phyloP scores from a whole-genome alignment of 345 rosid genomes.

The Ceriops tagal region DNA sequence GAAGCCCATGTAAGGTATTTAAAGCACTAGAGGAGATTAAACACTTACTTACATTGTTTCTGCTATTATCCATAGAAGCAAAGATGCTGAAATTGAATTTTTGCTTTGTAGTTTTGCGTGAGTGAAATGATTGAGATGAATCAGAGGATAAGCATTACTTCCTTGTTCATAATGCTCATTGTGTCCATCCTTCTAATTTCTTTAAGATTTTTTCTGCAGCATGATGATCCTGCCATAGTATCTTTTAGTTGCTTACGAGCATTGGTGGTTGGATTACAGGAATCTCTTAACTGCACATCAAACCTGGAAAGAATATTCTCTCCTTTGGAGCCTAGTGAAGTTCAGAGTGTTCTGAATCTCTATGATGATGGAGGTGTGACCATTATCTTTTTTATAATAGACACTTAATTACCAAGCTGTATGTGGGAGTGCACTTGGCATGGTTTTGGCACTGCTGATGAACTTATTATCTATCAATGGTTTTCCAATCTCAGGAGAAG shows the following conservation, averaged over 20 bases:
- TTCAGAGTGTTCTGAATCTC: conserved; percentile 36
- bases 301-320: conserved; percentile 77
- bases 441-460: not conserved
- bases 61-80: not conserved
- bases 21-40: not conserved
- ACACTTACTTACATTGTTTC: not conserved
- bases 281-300: conserved; percentile 36
- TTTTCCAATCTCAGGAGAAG: too few species aligned
- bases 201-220: not conserved
- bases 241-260: not conserved
- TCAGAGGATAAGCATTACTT: too few species aligned
- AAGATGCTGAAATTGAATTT: conserved; percentile 1
- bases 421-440: not conserved
- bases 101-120: conserved; percentile 3
- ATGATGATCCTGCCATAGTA: not conserved
- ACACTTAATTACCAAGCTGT: not conserved
- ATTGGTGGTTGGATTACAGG: conserved; percentile 33
- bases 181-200: conserved; percentile 1
- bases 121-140: not conserved
- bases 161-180: not conserved
- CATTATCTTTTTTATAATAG: not conserved
- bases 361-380: conserved; percentile 36
- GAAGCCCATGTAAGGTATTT: not conserved
- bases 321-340: conserved; percentile 52
- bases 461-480: not conserved